Conservation (phyloP, 495 filamentous ascomycete genomes). For the Penicillium goetzii region DNA sequence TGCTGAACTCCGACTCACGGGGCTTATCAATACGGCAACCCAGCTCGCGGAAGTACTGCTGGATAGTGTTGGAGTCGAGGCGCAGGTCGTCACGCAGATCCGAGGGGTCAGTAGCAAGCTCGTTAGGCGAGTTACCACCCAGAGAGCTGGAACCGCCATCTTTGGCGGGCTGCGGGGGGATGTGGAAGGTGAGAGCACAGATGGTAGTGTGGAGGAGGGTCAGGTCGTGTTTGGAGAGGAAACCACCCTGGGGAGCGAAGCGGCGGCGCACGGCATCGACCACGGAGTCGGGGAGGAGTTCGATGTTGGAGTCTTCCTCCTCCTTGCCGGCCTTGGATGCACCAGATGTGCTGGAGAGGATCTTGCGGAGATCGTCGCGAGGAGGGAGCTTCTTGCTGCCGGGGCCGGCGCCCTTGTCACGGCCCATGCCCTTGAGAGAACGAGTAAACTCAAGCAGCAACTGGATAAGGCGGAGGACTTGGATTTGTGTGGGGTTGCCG, state of each 20-base stretch:
- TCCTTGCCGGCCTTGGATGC: constrained; percentile 14
- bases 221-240: constrained; percentile 63
- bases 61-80: constrained; percentile 64
- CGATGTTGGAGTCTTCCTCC: constrained; percentile 14
- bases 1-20: constrained; percentile 47
- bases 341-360: constrained; percentile 44
- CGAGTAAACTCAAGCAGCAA: constrained; percentile 65
- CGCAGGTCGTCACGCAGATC: constrained; percentile 79
- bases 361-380: constrained; percentile 45
- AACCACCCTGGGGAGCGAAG: constrained; percentile 62
- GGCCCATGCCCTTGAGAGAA: constrained; percentile 40
- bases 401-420: constrained; percentile 34
- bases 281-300: constrained; percentile 59
- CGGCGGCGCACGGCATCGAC: constrained; percentile 69
- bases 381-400: constrained; percentile 47
- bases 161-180: constrained; percentile 43
- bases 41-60: constrained; percentile 77
- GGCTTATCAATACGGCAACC: constrained; percentile 62
- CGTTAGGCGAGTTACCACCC: constrained; percentile 65
- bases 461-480: constrained; percentile 64
- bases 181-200: constrained; percentile 65
- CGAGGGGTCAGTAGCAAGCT: constrained; percentile 74
- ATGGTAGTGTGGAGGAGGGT: constrained; percentile 70
- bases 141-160: constrained; percentile 50
- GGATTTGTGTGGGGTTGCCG: constrained; percentile 57